A percentile compares a stretch with the other conserved stretches of the same genome.
These are phyloP conservation scores for Mycoemilia scoparia DNA, from an alignment of 192 early-diverging fungal genomes.

Conservation along the genomic window DNA sequence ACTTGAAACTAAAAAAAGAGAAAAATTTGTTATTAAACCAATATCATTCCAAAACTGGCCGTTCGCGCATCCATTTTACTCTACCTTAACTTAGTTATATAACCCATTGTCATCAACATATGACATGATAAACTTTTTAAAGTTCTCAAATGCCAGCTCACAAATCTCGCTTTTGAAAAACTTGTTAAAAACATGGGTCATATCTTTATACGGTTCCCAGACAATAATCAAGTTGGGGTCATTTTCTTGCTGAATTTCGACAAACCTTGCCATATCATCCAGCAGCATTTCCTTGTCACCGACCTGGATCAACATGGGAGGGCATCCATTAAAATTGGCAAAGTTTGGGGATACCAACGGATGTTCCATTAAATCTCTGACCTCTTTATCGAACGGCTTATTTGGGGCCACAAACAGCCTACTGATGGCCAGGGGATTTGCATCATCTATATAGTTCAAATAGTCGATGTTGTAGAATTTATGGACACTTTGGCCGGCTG, in stretches of 20 bases:
- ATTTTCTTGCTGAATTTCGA: neutral
- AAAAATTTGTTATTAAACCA: no score
- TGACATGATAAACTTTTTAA: no score
- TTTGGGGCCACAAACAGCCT: conserved; percentile 1
- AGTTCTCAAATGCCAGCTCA: no score
- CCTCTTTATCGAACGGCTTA: neutral
- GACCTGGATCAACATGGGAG: conserved; percentile 2
- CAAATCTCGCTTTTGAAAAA: neutral
- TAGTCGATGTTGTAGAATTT: conserved; percentile 1
- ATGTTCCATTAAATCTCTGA: neutral
- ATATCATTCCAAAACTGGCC: no score
- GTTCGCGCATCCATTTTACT: no score
- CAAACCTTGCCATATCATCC: conserved; percentile 1
- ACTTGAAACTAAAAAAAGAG: no score
- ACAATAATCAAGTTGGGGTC: neutral
- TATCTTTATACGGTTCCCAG: neutral
- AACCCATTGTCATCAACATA: no score
- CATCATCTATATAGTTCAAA: neutral
- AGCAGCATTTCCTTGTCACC: conserved; percentile 1
- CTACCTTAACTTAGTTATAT: no score
- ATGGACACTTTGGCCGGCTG: neutral
- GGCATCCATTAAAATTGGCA: neutral
- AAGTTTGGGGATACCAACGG: conserved; percentile 3
- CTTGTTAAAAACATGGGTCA: conserved; percentile 2
- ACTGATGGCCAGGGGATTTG: neutral